These are phyloP conservation scores for Carallia pectinifolia DNA, from an alignment of 345 rosid genomes.

Conservation along the genomic window DNA sequence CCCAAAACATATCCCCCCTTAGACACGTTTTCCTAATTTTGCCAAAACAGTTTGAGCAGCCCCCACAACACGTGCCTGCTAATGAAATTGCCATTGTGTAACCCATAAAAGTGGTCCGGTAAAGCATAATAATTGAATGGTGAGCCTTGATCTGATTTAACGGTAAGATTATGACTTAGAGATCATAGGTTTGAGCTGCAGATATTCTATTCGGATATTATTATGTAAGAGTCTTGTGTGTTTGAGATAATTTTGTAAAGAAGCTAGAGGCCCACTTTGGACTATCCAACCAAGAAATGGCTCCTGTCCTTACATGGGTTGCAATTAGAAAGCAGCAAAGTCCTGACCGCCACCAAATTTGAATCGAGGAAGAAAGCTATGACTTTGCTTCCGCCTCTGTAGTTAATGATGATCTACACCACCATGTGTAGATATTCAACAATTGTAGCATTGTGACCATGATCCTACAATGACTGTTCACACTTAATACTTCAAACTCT, in stretches of 20 bases:
- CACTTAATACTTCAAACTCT: too few species aligned
- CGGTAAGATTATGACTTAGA: too few species aligned
- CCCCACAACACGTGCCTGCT: conserved; percentile 20
- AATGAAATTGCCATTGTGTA: conserved; percentile 8
- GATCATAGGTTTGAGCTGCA: too few species aligned
- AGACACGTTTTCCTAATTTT: neutral
- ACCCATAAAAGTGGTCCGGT: conserved; percentile 26
- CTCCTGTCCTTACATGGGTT: neutral
- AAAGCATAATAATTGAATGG: conserved; percentile 8
- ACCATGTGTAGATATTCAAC: too few species aligned
- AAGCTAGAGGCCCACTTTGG: neutral
- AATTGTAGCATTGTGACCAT: too few species aligned
- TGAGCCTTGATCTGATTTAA: too few species aligned
- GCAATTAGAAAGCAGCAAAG: neutral
- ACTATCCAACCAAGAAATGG: neutral
- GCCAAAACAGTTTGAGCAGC: neutral
- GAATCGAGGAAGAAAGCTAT: conserved; percentile 3
- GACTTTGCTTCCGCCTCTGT: conserved; percentile 10
- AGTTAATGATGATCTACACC: conserved; percentile 10
- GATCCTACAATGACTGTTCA: too few species aligned
- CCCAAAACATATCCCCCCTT: neutral
- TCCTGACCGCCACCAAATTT: conserved; percentile 3
- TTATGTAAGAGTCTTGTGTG: too few species aligned
- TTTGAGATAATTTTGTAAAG: too few species aligned
- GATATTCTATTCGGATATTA: too few species aligned